Base-by-base conservation (phyloP, 768 basidiomycete species). In the Auricularia sp. region DNA sequence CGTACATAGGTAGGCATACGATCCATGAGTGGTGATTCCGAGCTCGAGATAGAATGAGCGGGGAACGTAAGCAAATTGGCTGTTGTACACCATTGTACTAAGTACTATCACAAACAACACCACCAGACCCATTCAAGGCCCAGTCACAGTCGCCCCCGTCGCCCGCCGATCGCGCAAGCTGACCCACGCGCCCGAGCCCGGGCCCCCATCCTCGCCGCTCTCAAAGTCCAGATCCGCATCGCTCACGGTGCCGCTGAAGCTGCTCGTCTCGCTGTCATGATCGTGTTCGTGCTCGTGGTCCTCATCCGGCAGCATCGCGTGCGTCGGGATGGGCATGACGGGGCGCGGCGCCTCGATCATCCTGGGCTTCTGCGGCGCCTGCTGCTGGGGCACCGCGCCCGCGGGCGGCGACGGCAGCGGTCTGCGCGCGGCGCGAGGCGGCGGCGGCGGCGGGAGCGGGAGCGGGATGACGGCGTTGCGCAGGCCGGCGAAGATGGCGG, bases 391-490 rank as follows among this genome's bases (percentile, higher is more conserved):
- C 23, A 18, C 56, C 23, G 29, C 21, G 11, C 23, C 23, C 8
- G 56, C 6, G 8, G 56, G 29, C 14, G 56, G 23, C 6, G 11
- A 23, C 11, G 56, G 56, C 14, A 33, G 29, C 11, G 56, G 56
- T 4, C 23, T 6, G 6, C 34, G 23, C 7, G 29, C 23, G 23
- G 29, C 29, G 10, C 23, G 29, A 10, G 23, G 23, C 8, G 56
- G 34, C 33, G 56, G 21, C 14, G 56, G 56, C 5, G 56, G 56
- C 34, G 74, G 80, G 14, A 84, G 80, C 51, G 83, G 80, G 4
- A 76, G 68, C 3, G 84, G 81, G 29, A 86, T 70, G 64, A 91
- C 77, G 42, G 81, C 76, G 71, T 87, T 87, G 44, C 88, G 83
- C 62, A 86, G 68, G 51, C 80, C 80, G 53, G 88, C 79, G 61